Conservation (phyloP, 129 eudicot species). For the Calendula officinalis region DNA sequence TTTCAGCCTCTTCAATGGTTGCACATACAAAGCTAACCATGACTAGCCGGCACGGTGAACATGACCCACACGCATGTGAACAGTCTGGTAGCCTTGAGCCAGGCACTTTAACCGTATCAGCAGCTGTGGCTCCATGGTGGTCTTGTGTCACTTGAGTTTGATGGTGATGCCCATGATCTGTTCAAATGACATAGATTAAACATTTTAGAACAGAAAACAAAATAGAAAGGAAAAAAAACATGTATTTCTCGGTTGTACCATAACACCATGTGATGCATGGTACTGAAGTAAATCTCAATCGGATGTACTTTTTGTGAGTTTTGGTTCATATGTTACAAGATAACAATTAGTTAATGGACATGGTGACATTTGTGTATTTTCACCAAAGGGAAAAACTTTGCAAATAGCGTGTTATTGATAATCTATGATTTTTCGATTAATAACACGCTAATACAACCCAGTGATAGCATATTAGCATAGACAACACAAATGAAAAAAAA, state of each 20-base stretch:
- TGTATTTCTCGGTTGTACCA: neutral
- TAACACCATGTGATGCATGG: too few relatives aligned
- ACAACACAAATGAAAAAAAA: neutral
- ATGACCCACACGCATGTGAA: conserved; percentile 93
- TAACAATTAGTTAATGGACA: neutral
- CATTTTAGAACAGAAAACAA: neutral
- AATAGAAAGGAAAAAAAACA: neutral
- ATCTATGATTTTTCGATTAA: too few relatives aligned
- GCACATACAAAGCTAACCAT: conserved; percentile 97
- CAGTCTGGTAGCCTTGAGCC: conserved; percentile 94
- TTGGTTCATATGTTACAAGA: too few relatives aligned
- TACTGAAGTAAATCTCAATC: too few relatives aligned
- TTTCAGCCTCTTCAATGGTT: conserved; percentile 92
- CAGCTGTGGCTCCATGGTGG: conserved; percentile 15
- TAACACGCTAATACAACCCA: too few relatives aligned
- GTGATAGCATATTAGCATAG: too few relatives aligned
- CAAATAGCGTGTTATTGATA: too few relatives aligned
- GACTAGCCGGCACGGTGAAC: conserved; percentile 83
- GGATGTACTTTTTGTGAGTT: too few relatives aligned
- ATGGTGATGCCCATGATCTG: conserved; percentile 49
- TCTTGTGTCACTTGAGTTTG: conserved; percentile 25
- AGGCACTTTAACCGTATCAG: conserved; percentile 57
- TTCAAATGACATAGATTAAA: neutral
- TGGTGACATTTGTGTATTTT: neutral
- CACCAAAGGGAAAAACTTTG: too few relatives aligned